phyloP scores from a whole-genome alignment of 495 filamentous ascomycete genomes.

The Tetracladium setigerum region DNA sequence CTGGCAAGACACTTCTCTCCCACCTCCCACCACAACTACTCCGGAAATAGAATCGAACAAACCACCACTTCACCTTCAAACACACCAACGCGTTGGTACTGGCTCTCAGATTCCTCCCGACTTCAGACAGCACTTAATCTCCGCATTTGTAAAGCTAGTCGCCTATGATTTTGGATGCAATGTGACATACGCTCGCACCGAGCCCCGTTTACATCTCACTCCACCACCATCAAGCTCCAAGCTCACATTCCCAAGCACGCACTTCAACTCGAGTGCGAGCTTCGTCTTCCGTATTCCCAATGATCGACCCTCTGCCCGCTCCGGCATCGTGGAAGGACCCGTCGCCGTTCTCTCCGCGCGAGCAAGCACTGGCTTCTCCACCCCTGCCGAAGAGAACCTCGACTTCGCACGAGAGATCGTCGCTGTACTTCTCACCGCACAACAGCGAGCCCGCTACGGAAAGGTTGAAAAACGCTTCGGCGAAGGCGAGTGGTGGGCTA shows the following conservation, averaged over 20 bases:
- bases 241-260: slow-evolving; percentile 29
- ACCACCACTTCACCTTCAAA: slow-evolving; percentile 10
- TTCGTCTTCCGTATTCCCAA: slow-evolving; percentile 60
- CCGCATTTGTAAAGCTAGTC: slow-evolving; percentile 68
- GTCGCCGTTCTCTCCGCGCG: slow-evolving; percentile 54
- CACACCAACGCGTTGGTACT: slow-evolving; percentile 28
- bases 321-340: slow-evolving; percentile 72
- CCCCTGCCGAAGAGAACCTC: slow-evolving; percentile 43
- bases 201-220: slow-evolving; percentile 54
- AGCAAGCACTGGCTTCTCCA: slow-evolving; percentile 40
- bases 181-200: slow-evolving; percentile 50
- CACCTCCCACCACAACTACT: neutral
- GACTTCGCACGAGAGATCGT: slow-evolving; percentile 70
- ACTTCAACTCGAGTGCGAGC: slow-evolving; percentile 42
- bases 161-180: slow-evolving; percentile 77
- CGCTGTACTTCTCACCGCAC: slow-evolving; percentile 66
- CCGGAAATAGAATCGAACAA: slow-evolving; percentile 1
- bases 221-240: slow-evolving; percentile 32
- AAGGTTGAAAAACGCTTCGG: slow-evolving; percentile 57
- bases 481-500: slow-evolving; percentile 77
- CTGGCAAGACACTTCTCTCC: slow-evolving; percentile 45
- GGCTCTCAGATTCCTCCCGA: slow-evolving; percentile 71
- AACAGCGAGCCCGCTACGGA: slow-evolving; percentile 73
- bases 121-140: slow-evolving; percentile 60
- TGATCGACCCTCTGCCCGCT: slow-evolving; percentile 60